A percentile compares a stretch with the other conserved stretches of the same genome.
Evolutionary conservation across 805 yeast species (phyloP).

Genomic region (Candida alai): DNA sequence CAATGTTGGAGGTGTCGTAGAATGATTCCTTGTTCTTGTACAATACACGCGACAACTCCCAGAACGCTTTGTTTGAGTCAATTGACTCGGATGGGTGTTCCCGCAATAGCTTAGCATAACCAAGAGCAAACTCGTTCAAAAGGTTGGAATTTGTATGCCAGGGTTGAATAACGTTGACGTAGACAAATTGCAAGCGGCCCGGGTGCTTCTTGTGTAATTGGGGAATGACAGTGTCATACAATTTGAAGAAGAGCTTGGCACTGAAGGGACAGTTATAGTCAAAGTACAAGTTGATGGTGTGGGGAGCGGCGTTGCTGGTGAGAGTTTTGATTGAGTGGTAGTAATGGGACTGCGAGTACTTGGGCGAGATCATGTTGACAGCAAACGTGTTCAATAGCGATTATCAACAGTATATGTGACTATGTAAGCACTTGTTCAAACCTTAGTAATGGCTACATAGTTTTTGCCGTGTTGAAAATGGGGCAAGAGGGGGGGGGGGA

Average conservation of each 20-base stretch:
- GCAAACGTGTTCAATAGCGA: no score
- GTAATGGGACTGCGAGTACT: conserved; percentile 36
- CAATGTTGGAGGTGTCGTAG: conserved; percentile 58
- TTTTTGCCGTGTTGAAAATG: no score
- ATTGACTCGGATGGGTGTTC: conserved; percentile 14
- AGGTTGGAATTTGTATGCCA: conserved; percentile 80
- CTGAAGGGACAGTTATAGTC: conserved; percentile 81
- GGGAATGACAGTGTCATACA: conserved; percentile 54
- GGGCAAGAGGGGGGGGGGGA: no score
- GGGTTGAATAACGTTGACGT: conserved; percentile 79
- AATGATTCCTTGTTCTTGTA: conserved; percentile 53
- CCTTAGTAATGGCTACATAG: no score
- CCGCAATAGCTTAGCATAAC: conserved; percentile 62
- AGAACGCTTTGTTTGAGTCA: conserved; percentile 25
- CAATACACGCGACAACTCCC: conserved; percentile 51
- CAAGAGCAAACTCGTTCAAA: conserved; percentile 68
- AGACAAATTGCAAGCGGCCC: conserved; percentile 53
- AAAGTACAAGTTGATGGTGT: conserved; percentile 57
- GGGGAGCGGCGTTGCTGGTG: conserved; percentile 28
- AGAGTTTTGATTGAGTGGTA: conserved; percentile 20
- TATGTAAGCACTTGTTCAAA: no score
- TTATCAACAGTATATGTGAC: no score
- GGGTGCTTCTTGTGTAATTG: conserved; percentile 42
- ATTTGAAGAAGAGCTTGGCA: conserved; percentile 56
- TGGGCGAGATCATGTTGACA: conserved; percentile 36